Base-by-base conservation (phyloP, 768 basidiomycete genomes). In the Pisolithus sp. region DNA sequence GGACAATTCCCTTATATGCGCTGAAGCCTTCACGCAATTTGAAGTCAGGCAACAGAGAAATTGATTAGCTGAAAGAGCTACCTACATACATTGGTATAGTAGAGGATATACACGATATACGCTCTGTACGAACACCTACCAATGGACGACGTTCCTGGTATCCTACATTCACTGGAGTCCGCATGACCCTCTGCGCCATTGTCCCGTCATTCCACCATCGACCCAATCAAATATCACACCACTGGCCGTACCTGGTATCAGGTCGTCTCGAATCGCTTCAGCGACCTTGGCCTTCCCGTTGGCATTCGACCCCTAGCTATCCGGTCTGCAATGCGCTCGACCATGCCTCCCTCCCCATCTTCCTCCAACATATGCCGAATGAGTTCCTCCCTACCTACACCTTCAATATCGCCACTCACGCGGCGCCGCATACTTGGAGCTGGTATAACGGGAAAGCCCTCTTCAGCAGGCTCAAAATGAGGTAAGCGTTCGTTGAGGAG, bases 401-500 rank as follows among this genome's bases (percentile, higher is more conserved):
- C 65, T 41, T 78, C 77, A 8, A 71, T 64, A 37, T 71, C 71
- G 31, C 65, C 66, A 21, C 76, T 73, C 8, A 61, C 61, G 17
- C 69, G 69, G 17, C 69, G 68, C 36, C 79, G 79, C 72, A 86
- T 88, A 55, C 79, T 82, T 10, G 84, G 83, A 15, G 76, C 79
- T 1, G 84, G 74, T 61, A 82, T 82, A 50, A 76, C 73, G 5
- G 75, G 73, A 31, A 71, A 67, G 13, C 51, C 56, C 56, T 57
- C 46, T 40, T 62, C 53, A 26, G 50, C 41, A 47, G 72, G 63
- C 57, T 76, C 67, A 68, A 80, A 80, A 51, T 73, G 68, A 2
- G 88, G 89, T 18, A 91, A 67, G 51, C 85, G 83, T 63, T 90
- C 88, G 69, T 91, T 91, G 45, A 75, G 72, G 23, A 85, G 60